Percentiles rank a stretch among this genome's conserved stretches.
Conservation (phyloP, 305 asterid species). For the Coffea humblotiana region DNA sequence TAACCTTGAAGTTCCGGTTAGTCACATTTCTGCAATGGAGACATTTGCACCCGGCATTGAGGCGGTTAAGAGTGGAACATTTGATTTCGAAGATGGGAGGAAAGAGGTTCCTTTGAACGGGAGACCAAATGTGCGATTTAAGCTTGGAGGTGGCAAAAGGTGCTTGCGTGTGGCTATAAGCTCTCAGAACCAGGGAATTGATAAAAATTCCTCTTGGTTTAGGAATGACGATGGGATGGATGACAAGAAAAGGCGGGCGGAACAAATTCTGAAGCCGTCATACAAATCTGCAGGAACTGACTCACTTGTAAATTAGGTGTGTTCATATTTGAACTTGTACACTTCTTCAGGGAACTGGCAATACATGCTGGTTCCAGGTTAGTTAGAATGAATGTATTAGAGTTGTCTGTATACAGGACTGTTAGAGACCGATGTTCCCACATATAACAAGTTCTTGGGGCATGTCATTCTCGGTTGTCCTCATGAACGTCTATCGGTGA, state of each 20-base stretch:
- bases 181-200: slow-evolving; percentile 34
- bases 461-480: slow-evolving; percentile 32
- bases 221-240: slow-evolving; percentile 40
- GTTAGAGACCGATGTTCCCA: slow-evolving; percentile 32
- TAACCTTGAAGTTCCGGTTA: slow-evolving; percentile 31
- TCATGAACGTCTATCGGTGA: slow-evolving; percentile 39
- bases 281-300: slow-evolving; percentile 34
- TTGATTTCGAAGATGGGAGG: slow-evolving; percentile 17
- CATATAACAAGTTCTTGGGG: slow-evolving; percentile 39
- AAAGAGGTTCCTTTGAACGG: slow-evolving; percentile 14
- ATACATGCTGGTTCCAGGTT: slow-evolving; percentile 39
- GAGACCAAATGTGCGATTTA: slow-evolving; percentile 37
- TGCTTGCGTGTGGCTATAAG: slow-evolving; percentile 26
- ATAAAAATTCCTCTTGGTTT: slow-evolving; percentile 43
- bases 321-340: slow-evolving; percentile 43
- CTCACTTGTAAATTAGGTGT: slow-evolving; percentile 57
- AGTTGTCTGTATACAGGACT: slow-evolving; percentile 39
- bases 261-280: slow-evolving; percentile 39
- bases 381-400: slow-evolving; percentile 42
- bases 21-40: slow-evolving; percentile 47
- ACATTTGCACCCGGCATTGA: slow-evolving; percentile 67
- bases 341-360: slow-evolving; percentile 45
- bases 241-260: slow-evolving; percentile 38
- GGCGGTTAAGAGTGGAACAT: slow-evolving; percentile 53
- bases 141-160: slow-evolving; percentile 44